phyloP scores from a whole-genome alignment of 1,284 basidiomycete genomes.

The Neolentinus lepideus region DNA sequence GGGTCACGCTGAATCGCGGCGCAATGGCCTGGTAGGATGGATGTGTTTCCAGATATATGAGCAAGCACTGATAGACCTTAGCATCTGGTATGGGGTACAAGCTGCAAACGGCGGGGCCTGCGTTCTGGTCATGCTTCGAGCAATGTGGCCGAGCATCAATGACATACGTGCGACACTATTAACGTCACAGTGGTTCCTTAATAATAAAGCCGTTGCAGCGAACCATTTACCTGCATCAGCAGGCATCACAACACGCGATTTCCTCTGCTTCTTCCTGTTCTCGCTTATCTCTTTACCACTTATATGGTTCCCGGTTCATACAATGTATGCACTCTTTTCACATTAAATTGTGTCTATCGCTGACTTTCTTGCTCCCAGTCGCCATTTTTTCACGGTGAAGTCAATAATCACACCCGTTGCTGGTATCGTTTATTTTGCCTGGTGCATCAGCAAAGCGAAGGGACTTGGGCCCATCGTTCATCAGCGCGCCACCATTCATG shows the following conservation, averaged over 20 bases:
- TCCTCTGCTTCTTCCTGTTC: conserved; percentile 83
- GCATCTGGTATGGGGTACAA: conserved; percentile 78
- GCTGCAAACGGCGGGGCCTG: conserved; percentile 78
- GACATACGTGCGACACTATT: conserved; percentile 46
- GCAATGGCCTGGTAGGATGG: not conserved
- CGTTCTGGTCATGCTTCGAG: conserved; percentile 62
- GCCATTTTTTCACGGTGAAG: conserved; percentile 82
- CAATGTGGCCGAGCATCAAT: conserved; percentile 69
- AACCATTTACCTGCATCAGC: conserved; percentile 63
- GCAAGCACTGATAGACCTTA: conserved; percentile 16
- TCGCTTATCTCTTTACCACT: conserved; percentile 76
- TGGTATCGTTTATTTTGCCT: conserved; percentile 74
- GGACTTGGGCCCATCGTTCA: conserved; percentile 80
- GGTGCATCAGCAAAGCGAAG: conserved; percentile 74
- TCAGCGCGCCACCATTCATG: conserved; percentile 57
- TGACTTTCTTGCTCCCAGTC: conserved; percentile 11
- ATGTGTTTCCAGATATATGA: not conserved
- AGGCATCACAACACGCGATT: conserved; percentile 64
- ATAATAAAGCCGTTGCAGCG: not conserved
- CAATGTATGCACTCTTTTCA: conserved; percentile 42
- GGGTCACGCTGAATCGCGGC: conserved; percentile 56
- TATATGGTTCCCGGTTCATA: conserved; percentile 77
- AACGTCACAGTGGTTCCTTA: conserved; percentile 25
- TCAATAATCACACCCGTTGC: conserved; percentile 66
- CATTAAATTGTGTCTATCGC: conserved; percentile 21